These are phyloP conservation scores for Pisolithus tinctorius DNA, from an alignment of 768 basidiomycete genomes.

Conservation along the genomic window DNA sequence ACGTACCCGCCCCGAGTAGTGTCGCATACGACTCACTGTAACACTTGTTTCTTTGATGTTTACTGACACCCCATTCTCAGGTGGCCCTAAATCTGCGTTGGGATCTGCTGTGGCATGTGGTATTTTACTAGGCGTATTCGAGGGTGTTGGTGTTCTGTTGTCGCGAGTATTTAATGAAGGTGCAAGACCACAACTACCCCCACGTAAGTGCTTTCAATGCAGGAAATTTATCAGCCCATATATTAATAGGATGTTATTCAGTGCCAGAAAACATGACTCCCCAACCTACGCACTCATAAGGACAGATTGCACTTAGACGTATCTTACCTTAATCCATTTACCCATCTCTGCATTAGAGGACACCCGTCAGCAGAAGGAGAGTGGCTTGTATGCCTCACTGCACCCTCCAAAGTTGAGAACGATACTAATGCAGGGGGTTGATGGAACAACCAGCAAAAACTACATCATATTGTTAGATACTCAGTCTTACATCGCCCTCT, in stretches of 20 bases:
- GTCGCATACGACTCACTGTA: neutral
- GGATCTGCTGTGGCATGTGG: conserved; percentile 95
- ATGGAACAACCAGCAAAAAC: too few relatives aligned
- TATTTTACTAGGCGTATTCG: conserved; percentile 89
- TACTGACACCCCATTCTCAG: conserved; percentile 33
- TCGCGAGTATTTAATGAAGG: conserved; percentile 84
- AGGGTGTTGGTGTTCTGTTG: conserved; percentile 91
- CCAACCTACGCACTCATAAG: conserved; percentile 36
- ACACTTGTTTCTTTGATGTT: neutral
- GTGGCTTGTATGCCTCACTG: too few relatives aligned
- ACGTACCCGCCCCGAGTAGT: neutral
- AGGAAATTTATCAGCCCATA: neutral
- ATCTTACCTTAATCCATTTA: conserved; percentile 19
- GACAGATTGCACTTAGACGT: conserved; percentile 47
- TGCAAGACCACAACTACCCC: conserved; percentile 73
- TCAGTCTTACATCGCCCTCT: neutral
- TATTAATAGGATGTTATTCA: conserved; percentile 15
- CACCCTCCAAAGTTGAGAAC: too few relatives aligned
- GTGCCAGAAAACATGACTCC: conserved; percentile 54
- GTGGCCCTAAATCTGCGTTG: conserved; percentile 86
- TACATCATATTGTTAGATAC: too few relatives aligned
- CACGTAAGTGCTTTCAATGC: conserved; percentile 46
- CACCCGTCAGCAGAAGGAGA: too few relatives aligned
- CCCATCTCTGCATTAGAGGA: too few relatives aligned
- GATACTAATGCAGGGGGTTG: too few relatives aligned